A percentile compares a stretch with the other conserved stretches of the same genome.
These are phyloP conservation scores for Kazachstania africana DNA, from an alignment of 805 yeast genomes.

Conservation along the genomic window DNA sequence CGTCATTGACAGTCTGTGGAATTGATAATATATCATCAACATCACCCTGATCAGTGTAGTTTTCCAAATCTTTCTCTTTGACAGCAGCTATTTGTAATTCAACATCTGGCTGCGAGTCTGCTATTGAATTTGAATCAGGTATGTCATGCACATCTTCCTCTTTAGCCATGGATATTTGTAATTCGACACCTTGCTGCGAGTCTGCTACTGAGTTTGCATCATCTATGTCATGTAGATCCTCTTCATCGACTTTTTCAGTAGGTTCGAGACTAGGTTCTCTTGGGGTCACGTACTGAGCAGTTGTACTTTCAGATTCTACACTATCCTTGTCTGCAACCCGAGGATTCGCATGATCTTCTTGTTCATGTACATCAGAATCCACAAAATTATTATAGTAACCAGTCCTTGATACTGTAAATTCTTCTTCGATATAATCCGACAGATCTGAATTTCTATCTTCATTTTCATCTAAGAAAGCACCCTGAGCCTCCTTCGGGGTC, in stretches of 20 bases:
- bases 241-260: neutral
- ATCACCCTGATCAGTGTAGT: too few relatives aligned
- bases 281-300: neutral
- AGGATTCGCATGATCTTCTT: neutral
- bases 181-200: neutral
- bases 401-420: slow-evolving; percentile 11
- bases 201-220: neutral
- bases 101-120: neutral
- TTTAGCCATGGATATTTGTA: neutral
- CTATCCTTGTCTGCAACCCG: neutral
- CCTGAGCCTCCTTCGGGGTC: slow-evolving; percentile 10
- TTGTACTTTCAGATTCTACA: neutral
- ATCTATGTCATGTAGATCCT: neutral
- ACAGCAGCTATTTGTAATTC: neutral
- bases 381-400: slow-evolving; percentile 14
- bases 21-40: neutral
- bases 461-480: neutral
- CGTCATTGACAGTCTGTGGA: neutral
- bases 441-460: neutral
- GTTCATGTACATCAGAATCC: neutral
- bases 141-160: neutral
- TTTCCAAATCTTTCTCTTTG: neutral
- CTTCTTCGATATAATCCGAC: slow-evolving; percentile 10
- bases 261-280: neutral
- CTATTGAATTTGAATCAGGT: neutral